phyloP scores from a whole-genome alignment of 2,329 filamentous ascomycete genomes.

The Arthroderma sp. region DNA sequence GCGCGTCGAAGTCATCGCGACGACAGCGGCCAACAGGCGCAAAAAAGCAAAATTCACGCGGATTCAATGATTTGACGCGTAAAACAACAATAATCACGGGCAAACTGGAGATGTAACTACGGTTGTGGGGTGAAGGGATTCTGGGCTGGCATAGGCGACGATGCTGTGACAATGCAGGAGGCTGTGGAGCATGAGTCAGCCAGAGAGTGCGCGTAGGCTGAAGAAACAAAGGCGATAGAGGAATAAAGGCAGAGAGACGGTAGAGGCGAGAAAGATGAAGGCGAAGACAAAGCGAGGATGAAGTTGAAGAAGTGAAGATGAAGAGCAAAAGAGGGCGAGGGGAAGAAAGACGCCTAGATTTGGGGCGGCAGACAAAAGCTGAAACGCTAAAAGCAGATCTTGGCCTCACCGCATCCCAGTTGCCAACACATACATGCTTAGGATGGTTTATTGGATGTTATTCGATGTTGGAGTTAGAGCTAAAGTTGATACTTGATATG shows the following conservation, averaged over 20 bases:
- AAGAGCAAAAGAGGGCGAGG: not conserved
- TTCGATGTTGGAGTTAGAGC: no score
- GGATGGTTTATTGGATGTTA: no score
- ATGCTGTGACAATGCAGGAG: not conserved
- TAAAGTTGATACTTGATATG: no score
- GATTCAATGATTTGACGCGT: conserved; percentile 18
- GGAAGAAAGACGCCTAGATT: not conserved
- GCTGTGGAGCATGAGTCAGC: not conserved
- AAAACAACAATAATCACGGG: conserved; percentile 5
- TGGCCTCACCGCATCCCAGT: no score
- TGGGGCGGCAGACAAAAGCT: no score
- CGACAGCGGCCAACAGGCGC: conserved; percentile 7
- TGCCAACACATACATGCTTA: no score
- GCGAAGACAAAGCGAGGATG: not conserved
- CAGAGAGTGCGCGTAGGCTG: not conserved
- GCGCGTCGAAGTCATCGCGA: conserved; percentile 28
- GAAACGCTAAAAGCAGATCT: no score
- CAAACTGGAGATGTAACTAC: no score
- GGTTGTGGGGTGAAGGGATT: no score
- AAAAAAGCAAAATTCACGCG: conserved; percentile 6
- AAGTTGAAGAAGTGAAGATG: not conserved
- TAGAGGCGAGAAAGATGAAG: not conserved
- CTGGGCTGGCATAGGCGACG: no score
- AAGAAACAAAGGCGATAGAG: not conserved
- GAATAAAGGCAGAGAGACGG: conserved; percentile 1